These are phyloP conservation scores for Papilionanthe hybrid DNA, from an alignment of 116 monocot genomes.

Conservation along the genomic window DNA sequence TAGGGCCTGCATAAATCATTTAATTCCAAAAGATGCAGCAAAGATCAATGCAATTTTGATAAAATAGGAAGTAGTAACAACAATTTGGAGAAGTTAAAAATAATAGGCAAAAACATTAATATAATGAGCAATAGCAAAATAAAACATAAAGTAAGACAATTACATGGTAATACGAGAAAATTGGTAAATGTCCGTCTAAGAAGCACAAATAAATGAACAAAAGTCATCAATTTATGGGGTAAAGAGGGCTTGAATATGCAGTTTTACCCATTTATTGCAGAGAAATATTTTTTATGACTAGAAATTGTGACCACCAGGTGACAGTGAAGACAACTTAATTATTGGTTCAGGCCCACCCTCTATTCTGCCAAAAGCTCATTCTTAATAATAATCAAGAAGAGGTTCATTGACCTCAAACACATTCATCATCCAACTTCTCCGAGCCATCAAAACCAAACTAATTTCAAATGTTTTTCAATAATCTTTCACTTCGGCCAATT, in stretches of 20 bases:
- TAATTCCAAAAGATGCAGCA: constrained; percentile 7
- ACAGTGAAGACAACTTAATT: background rate
- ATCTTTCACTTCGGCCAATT: background rate
- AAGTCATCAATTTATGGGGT: background rate
- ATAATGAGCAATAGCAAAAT: background rate
- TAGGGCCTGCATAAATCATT: constrained; percentile 57
- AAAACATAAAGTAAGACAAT: background rate
- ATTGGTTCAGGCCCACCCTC: background rate
- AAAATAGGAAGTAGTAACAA: background rate
- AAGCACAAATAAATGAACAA: background rate
- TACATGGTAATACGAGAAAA: background rate
- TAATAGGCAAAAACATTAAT: background rate
- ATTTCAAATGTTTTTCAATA: background rate
- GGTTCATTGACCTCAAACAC: background rate
- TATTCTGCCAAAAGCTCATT: background rate
- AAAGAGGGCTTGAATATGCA: background rate
- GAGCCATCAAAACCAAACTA: background rate
- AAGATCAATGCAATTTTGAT: background rate
- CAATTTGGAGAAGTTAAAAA: background rate
- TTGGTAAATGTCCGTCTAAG: background rate
- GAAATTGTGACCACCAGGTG: background rate
- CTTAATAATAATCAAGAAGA: background rate
- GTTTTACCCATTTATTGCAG: background rate
- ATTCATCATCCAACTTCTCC: background rate
- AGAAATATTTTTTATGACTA: background rate